Evolutionary conservation across 2,329 filamentous ascomycete genomes (phyloP).

Genomic region (Canariomyces notabilis): DNA sequence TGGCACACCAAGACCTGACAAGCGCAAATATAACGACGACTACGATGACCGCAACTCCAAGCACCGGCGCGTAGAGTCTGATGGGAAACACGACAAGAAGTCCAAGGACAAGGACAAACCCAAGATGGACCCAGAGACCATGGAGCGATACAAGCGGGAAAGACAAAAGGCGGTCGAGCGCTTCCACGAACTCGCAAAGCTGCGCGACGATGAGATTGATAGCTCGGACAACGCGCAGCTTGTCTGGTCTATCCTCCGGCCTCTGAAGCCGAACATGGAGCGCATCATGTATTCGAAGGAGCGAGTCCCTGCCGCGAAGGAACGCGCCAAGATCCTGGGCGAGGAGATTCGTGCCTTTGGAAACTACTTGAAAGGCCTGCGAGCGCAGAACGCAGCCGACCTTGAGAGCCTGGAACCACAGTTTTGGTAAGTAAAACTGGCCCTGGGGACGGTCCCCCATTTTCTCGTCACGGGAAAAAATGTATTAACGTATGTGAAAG

Average conservation of each 20-base stretch:
- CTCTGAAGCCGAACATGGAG: slow-evolving; percentile 34
- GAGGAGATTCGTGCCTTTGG: slow-evolving; percentile 34
- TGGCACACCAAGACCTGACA: slow-evolving; percentile 49
- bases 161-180: slow-evolving; percentile 33
- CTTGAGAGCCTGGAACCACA: slow-evolving; percentile 34
- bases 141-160: slow-evolving; percentile 33
- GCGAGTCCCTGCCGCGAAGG: slow-evolving; percentile 28
- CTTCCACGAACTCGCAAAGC: slow-evolving; percentile 35
- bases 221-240: slow-evolving; percentile 32
- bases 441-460: background rate
- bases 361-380: slow-evolving; percentile 32
- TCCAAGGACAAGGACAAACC: slow-evolving; percentile 38
- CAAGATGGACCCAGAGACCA: slow-evolving; percentile 32
- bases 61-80: slow-evolving; percentile 47
- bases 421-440: slow-evolving; percentile 30
- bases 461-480: too few species aligned
- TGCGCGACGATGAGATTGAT: slow-evolving; percentile 34
- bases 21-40: slow-evolving; percentile 56
- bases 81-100: slow-evolving; percentile 29
- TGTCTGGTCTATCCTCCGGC: slow-evolving; percentile 36
- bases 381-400: slow-evolving; percentile 28
- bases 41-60: slow-evolving; percentile 47
- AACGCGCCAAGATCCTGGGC: slow-evolving; percentile 34
- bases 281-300: slow-evolving; percentile 36
- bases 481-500: slow-evolving; percentile 26